Conservation (phyloP, 495 filamentous ascomycete genomes). For the Neurospora sp. region DNA sequence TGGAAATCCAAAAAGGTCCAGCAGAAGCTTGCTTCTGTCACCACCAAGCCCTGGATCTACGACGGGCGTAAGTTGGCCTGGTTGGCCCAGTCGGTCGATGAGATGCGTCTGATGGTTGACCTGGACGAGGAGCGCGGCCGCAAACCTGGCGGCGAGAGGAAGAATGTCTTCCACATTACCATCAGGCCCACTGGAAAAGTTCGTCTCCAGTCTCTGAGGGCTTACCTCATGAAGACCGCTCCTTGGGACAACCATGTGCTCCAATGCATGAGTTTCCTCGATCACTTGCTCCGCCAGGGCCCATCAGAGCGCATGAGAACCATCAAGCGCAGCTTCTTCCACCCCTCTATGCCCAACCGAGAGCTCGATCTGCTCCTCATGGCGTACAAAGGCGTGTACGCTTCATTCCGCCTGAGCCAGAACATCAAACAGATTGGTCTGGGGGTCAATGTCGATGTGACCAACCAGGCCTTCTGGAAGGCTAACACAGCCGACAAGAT, state of each 20-base stretch:
- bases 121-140: constrained; percentile 51
- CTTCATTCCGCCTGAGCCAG: constrained; percentile 34
- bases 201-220: constrained; percentile 49
- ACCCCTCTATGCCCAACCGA: constrained; percentile 16
- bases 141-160: constrained; percentile 19
- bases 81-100: constrained; percentile 35
- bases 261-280: constrained; percentile 80
- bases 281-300: constrained; percentile 73
- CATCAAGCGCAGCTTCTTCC: constrained; percentile 76
- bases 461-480: constrained; percentile 67
- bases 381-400: neutral
- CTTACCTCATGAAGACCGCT: constrained; percentile 52
- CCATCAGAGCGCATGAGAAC: constrained; percentile 53
- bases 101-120: constrained; percentile 46
- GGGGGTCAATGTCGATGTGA: constrained; percentile 73
- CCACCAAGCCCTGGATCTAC: constrained; percentile 47
- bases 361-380: neutral
- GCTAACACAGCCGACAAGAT: constrained; percentile 5
- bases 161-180: constrained; percentile 46
- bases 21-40: constrained; percentile 28
- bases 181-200: constrained; percentile 52
- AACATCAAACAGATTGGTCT: constrained; percentile 73
- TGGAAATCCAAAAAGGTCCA: constrained; percentile 59
- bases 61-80: constrained; percentile 75
- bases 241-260: constrained; percentile 54